A percentile compares a stretch with the other conserved stretches of the same genome.
Evolutionary conservation across 805 yeast genomes (phyloP).

Genomic region (Spathaspora girioi): DNA sequence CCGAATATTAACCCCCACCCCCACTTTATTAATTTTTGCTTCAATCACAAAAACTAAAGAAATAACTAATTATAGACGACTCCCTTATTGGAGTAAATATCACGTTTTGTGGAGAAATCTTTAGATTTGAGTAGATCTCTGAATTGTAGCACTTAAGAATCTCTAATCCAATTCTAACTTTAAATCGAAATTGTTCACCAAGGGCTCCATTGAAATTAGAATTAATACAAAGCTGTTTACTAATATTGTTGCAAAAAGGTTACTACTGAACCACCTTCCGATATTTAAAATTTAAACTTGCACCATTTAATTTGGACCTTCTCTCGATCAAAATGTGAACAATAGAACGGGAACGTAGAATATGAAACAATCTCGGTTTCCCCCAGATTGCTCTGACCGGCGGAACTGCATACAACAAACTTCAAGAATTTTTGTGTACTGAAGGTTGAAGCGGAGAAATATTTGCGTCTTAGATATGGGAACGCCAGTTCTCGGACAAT

Average conservation of each 20-base stretch:
- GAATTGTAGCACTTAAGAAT: background rate
- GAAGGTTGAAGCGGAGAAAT: conserved; percentile 7
- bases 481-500: background rate
- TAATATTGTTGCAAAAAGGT: background rate
- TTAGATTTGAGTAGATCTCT: background rate
- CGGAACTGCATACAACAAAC: background rate
- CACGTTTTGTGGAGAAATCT: background rate
- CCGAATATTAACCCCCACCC: background rate
- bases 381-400: background rate
- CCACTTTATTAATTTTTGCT: background rate
- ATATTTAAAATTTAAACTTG: background rate
- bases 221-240: background rate
- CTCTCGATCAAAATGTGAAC: background rate
- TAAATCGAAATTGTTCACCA: no score
- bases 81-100: background rate
- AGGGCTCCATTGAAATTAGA: no score
- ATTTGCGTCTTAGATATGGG: background rate
- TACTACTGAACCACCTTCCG: background rate
- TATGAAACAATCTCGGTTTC: background rate
- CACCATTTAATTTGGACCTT: background rate
- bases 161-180: no score
- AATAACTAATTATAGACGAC: background rate
- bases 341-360: background rate
- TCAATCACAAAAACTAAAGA: background rate
- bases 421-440: background rate